These are phyloP conservation scores for Golubevia pallescens DNA, from an alignment of 1,284 basidiomycete species.

Conservation along the genomic window DNA sequence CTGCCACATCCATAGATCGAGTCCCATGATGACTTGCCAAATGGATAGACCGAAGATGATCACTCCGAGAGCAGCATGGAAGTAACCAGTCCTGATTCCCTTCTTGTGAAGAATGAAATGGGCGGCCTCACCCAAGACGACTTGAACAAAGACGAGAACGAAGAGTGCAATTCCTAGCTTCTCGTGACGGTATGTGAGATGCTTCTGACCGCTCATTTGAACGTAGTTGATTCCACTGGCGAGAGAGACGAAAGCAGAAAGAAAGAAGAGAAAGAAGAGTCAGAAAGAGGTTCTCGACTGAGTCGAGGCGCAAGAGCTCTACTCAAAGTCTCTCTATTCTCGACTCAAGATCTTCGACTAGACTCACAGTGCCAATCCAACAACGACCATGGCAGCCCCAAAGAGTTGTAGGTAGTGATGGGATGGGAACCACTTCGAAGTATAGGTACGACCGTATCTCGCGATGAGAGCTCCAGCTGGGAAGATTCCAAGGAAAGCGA, in stretches of 20 bases:
- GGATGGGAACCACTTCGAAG: slow-evolving; percentile 33
- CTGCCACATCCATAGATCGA: slow-evolving; percentile 36
- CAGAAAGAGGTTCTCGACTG: too few species aligned
- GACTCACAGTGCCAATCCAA: too few species aligned
- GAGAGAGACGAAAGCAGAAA: too few species aligned
- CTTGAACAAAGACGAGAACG: slow-evolving; percentile 37
- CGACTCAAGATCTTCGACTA: too few species aligned
- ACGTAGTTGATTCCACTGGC: slow-evolving; percentile 2
- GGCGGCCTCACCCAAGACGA: slow-evolving; percentile 22
- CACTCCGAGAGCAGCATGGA: slow-evolving; percentile 33
- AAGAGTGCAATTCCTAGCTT: slow-evolving; percentile 38
- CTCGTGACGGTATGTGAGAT: slow-evolving; percentile 27
- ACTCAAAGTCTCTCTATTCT: too few species aligned
- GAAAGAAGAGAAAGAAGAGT: slow-evolving; percentile 22
- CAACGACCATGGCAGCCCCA: slow-evolving; percentile 23
- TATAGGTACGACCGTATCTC: slow-evolving; percentile 36
- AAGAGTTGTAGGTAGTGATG: slow-evolving; percentile 29
- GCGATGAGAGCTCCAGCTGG: slow-evolving; percentile 37
- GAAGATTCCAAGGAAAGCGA: slow-evolving; percentile 35
- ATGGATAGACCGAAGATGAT: slow-evolving; percentile 17
- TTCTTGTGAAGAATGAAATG: slow-evolving; percentile 17
- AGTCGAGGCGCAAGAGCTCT: too few species aligned
- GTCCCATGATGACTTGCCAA: slow-evolving; percentile 29
- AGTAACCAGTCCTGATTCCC: slow-evolving; percentile 10
- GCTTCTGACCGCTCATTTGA: slow-evolving; percentile 4